These are phyloP conservation scores for Eucalyptus melliodora DNA, from an alignment of 345 rosid genomes.

Conservation along the genomic window DNA sequence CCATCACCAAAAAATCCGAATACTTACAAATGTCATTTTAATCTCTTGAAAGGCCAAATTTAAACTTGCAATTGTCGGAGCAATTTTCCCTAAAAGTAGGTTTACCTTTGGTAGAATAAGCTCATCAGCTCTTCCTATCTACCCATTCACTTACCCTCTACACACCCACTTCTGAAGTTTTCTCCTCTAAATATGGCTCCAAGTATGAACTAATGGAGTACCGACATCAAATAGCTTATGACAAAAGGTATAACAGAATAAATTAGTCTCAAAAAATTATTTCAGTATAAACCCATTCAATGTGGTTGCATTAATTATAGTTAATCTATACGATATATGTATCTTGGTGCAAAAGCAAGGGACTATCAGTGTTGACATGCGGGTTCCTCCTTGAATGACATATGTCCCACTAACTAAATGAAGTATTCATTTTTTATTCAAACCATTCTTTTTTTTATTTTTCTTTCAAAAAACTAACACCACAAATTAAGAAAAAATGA, in stretches of 20 bases:
- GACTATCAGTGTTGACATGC: not conserved
- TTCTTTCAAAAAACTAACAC: no score
- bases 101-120: not conserved
- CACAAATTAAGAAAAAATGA: no score
- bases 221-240: not conserved
- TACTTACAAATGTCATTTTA: not conserved
- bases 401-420: not conserved
- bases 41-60: not conserved
- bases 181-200: not conserved
- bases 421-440: not conserved
- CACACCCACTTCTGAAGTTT: not conserved
- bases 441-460: not conserved
- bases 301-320: not conserved
- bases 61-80: not conserved
- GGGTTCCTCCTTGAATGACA: fast-evolving
- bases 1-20: not conserved
- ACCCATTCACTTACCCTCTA: fast-evolving
- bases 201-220: not conserved
- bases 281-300: not conserved
- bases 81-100: not conserved
- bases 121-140: not conserved
- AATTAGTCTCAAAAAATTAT: not conserved
- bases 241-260: not conserved
- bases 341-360: not conserved
- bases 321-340: not conserved